A percentile compares a stretch with the other conserved stretches of the same genome.
These are phyloP conservation scores for Tephrocybe sp. DNA, from an alignment of 768 basidiomycete genomes.

Conservation along the genomic window DNA sequence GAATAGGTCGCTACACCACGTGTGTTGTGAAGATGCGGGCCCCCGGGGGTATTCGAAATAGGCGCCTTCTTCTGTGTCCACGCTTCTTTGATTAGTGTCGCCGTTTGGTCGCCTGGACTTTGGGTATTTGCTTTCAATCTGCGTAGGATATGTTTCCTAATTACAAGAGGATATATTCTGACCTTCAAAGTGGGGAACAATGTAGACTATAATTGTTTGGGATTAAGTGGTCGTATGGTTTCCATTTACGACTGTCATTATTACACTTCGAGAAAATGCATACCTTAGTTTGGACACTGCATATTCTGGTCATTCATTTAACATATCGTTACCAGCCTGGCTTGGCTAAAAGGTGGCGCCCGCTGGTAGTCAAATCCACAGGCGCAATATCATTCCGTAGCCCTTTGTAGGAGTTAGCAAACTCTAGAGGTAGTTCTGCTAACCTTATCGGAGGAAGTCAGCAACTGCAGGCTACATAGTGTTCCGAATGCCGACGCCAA, in stretches of 20 bases:
- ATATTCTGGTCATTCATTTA: neutral
- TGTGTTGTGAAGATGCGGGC: neutral
- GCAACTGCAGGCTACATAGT: neutral
- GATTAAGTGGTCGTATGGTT: neutral
- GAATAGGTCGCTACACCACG: neutral
- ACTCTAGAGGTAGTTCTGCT: neutral
- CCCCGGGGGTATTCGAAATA: neutral
- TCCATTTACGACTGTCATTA: neutral
- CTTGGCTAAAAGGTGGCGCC: neutral
- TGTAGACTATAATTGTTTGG: neutral
- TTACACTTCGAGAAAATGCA: neutral
- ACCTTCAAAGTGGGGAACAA: neutral
- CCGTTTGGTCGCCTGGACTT: neutral
- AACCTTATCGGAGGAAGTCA: constrained; percentile 8
- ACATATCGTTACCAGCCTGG: neutral
- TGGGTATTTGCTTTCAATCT: too few species aligned
- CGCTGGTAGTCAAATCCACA: neutral
- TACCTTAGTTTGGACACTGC: neutral
- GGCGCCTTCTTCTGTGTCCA: neutral
- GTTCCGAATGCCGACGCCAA: neutral
- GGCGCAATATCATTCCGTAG: neutral
- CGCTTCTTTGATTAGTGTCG: neutral
- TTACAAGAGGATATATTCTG: neutral
- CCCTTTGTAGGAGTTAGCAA: neutral
- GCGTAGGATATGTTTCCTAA: neutral